phyloP scores from a whole-genome alignment of 805 yeast genomes.

The Clavispora fructus region DNA sequence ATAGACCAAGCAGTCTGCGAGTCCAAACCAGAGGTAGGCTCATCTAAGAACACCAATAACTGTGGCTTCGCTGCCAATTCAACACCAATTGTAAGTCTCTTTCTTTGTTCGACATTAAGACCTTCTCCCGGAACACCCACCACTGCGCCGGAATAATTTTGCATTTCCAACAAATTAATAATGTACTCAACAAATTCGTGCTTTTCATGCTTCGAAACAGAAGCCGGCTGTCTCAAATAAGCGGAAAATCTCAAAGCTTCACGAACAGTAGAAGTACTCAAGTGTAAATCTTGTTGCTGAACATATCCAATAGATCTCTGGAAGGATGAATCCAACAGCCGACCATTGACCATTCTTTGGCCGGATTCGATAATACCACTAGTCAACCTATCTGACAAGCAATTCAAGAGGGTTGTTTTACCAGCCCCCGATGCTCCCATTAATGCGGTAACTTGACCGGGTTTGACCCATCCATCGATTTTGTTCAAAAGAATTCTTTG shows the following conservation, averaged over 20 bases:
- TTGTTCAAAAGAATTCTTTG: constrained; percentile 1
- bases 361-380: constrained; percentile 23
- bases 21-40: constrained; percentile 41
- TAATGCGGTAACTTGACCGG: constrained; percentile 67
- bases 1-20: constrained; percentile 42
- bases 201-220: constrained; percentile 18
- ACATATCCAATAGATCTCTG: constrained; percentile 31
- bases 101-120: constrained; percentile 62
- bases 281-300: constrained; percentile 31
- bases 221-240: constrained; percentile 22
- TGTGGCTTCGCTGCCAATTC: constrained; percentile 39
- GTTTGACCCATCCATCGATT: constrained; percentile 23
- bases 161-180: constrained; percentile 22
- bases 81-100: constrained; percentile 43
- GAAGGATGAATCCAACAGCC: constrained; percentile 21
- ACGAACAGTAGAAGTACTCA: constrained; percentile 27
- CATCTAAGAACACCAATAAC: constrained; percentile 35
- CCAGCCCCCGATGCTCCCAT: constrained; percentile 53
- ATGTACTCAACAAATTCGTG: constrained; percentile 22
- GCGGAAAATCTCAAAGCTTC: constrained; percentile 25
- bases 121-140: constrained; percentile 62
- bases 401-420: constrained; percentile 40
- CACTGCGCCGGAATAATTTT: constrained; percentile 33
- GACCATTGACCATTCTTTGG: constrained; percentile 33
- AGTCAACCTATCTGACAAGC: constrained; percentile 26